Evolutionary conservation across 2,329 filamentous ascomycete genomes (phyloP).

Genomic region (Penicillium rolfsii): DNA sequence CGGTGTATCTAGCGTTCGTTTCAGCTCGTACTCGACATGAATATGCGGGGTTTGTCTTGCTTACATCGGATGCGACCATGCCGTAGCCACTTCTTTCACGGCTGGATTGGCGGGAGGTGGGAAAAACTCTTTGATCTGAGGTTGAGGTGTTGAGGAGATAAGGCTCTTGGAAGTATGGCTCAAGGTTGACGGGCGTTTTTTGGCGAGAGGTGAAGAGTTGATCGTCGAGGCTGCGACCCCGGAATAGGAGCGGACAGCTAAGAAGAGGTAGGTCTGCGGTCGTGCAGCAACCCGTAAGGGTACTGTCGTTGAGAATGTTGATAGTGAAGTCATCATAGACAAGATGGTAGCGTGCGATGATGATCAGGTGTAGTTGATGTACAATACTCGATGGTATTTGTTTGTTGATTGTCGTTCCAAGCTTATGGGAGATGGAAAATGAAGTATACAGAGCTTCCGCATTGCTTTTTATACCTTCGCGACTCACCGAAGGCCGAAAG

Average conservation of each 20-base stretch:
- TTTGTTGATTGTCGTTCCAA: not conserved
- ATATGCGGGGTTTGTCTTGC: constrained; percentile 14
- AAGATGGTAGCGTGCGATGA: not conserved
- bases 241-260: constrained; percentile 32
- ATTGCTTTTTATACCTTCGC: constrained; percentile 11
- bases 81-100: constrained; percentile 23
- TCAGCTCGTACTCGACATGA: constrained; percentile 16
- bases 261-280: constrained; percentile 31
- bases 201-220: constrained; percentile 23
- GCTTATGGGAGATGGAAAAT: not conserved
- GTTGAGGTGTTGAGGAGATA: constrained; percentile 23
- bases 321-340: constrained; percentile 35
- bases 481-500: not conserved
- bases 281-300: constrained; percentile 35
- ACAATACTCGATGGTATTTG: not conserved
- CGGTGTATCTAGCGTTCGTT: constrained; percentile 60
- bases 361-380: constrained; percentile 3
- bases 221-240: constrained; percentile 27
- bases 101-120: constrained; percentile 18
- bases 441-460: not conserved
- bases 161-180: constrained; percentile 16
- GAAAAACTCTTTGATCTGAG: constrained; percentile 26
- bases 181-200: constrained; percentile 11
- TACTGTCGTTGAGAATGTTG: constrained; percentile 30
- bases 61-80: constrained; percentile 51